Evolutionary conservation across 345 rosid species (phyloP).

Genomic region (Tarenaya hassleriana): DNA sequence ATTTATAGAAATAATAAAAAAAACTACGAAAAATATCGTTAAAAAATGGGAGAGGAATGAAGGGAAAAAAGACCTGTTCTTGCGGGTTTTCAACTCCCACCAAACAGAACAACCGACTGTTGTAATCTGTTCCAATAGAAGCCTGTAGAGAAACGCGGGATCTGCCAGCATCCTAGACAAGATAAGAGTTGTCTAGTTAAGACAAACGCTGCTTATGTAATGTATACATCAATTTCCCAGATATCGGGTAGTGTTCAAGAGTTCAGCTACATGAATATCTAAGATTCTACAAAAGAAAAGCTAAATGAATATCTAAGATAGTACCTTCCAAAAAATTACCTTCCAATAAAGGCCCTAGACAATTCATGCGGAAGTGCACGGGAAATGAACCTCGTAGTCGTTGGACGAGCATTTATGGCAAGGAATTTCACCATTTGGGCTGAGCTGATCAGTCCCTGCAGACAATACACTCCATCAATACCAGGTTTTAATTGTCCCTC

Average conservation of each 20-base stretch:
- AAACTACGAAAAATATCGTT: background rate
- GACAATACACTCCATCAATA: constrained; percentile 28
- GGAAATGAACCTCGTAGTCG: constrained; percentile 70
- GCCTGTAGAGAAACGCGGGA: constrained; percentile 77
- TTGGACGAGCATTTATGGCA: constrained; percentile 91
- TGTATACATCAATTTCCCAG: no score
- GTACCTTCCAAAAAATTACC: constrained; percentile 38
- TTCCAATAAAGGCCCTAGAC: constrained; percentile 92
- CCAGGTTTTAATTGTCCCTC: constrained; percentile 8
- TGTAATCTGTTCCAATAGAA: constrained; percentile 82
- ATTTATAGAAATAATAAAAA: constrained; percentile 21
- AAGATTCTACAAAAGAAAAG: constrained; percentile 1
- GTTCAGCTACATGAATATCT: background rate
- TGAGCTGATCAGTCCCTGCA: constrained; percentile 95
- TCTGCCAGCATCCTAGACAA: constrained; percentile 84
- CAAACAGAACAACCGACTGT: constrained; percentile 79
- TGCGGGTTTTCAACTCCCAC: constrained; percentile 88
- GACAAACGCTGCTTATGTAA: constrained; percentile 2
- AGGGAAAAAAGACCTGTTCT: constrained; percentile 50
- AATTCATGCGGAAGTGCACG: constrained; percentile 80
- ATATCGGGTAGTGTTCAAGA: no score
- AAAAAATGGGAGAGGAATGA: background rate
- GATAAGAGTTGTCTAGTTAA: constrained; percentile 9
- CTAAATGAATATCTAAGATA: background rate
- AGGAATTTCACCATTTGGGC: constrained; percentile 91